Evolutionary conservation across 257 asterid species (phyloP).

Genomic region (Solanum sejunctum): DNA sequence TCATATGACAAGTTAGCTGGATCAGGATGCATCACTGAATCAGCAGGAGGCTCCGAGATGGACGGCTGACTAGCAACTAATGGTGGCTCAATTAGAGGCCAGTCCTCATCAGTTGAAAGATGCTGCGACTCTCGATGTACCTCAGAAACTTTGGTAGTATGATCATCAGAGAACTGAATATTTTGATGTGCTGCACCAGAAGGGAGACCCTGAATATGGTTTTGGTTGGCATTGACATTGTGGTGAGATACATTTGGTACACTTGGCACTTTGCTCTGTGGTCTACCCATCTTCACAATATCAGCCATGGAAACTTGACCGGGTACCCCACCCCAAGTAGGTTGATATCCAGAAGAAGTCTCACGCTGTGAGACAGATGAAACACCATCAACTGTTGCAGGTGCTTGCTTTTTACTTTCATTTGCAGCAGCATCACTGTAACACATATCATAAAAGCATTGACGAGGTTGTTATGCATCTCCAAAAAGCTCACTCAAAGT

Average conservation of each 20-base stretch:
- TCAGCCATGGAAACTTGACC: slow-evolving; percentile 93
- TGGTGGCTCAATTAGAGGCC: slow-evolving; percentile 66
- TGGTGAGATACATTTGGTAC: slow-evolving; percentile 28
- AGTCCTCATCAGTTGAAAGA: slow-evolving; percentile 39
- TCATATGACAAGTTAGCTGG: slow-evolving; percentile 23
- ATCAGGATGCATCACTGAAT: slow-evolving; percentile 37
- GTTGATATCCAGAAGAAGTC: slow-evolving; percentile 33
- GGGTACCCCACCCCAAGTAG: slow-evolving; percentile 58
- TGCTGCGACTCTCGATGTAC: slow-evolving; percentile 24
- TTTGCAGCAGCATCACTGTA: slow-evolving; percentile 38
- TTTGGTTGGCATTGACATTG: slow-evolving; percentile 10
- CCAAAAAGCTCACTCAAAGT: neutral
- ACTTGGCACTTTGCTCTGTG: slow-evolving; percentile 27
- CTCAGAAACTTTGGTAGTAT: slow-evolving; percentile 18
- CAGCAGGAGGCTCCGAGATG: slow-evolving; percentile 29
- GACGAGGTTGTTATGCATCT: neutral
- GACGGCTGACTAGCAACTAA: slow-evolving; percentile 18
- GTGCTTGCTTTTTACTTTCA: slow-evolving; percentile 29
- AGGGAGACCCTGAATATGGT: slow-evolving; percentile 28
- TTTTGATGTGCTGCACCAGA: slow-evolving; percentile 15
- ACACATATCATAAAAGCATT: slow-evolving; percentile 1
- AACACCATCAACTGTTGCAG: slow-evolving; percentile 22
- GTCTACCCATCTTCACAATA: slow-evolving; percentile 92
- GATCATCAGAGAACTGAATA: slow-evolving; percentile 22
- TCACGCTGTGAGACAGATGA: slow-evolving; percentile 28